Percentiles rank a stretch among this genome's conserved stretches.
Evolutionary conservation across 2,329 filamentous ascomycete species (phyloP).

Genomic region (Aspergillus tubingensis): DNA sequence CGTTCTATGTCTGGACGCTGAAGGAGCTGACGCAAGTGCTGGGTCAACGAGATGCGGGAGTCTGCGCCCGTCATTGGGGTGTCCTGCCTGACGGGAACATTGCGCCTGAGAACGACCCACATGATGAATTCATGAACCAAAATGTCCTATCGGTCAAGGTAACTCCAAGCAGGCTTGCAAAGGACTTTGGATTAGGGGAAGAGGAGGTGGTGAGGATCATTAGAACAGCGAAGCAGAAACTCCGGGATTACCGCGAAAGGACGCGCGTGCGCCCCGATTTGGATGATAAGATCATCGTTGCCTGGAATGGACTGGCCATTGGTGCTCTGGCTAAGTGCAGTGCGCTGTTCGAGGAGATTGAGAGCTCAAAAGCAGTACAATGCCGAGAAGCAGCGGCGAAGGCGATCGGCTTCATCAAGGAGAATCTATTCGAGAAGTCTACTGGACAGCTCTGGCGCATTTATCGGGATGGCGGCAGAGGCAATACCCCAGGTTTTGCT

Average conservation of each 20-base stretch:
- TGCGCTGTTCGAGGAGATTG: conserved; percentile 64
- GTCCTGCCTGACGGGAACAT: conserved; percentile 85
- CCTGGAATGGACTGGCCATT: conserved; percentile 88
- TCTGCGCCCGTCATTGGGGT: conserved; percentile 82
- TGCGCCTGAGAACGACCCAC: conserved; percentile 75
- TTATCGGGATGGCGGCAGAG: conserved; percentile 66
- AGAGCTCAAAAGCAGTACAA: conserved; percentile 57
- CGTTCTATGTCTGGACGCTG: conserved; percentile 91
- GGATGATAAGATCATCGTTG: conserved; percentile 84
- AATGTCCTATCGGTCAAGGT: conserved; percentile 78
- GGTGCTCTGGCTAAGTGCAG: conserved; percentile 75
- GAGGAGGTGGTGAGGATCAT: conserved; percentile 70
- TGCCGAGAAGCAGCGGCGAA: conserved; percentile 68
- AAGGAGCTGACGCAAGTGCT: conserved; percentile 82
- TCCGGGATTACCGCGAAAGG: conserved; percentile 70
- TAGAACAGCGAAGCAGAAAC: conserved; percentile 64
- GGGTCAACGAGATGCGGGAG: conserved; percentile 65
- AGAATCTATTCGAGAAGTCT: conserved; percentile 68
- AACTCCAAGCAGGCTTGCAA: conserved; percentile 68
- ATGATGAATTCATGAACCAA: conserved; percentile 92
- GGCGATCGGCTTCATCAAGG: conserved; percentile 71
- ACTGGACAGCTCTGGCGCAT: conserved; percentile 70
- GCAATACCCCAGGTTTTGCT: conserved; percentile 73
- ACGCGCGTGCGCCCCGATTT: conserved; percentile 75
- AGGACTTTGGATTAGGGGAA: conserved; percentile 71